Percentiles rank a stretch among this genome's conserved stretches.
phyloP scores from a whole-genome alignment of 2,329 filamentous ascomycete genomes.

The Colletotrichum sp. region DNA sequence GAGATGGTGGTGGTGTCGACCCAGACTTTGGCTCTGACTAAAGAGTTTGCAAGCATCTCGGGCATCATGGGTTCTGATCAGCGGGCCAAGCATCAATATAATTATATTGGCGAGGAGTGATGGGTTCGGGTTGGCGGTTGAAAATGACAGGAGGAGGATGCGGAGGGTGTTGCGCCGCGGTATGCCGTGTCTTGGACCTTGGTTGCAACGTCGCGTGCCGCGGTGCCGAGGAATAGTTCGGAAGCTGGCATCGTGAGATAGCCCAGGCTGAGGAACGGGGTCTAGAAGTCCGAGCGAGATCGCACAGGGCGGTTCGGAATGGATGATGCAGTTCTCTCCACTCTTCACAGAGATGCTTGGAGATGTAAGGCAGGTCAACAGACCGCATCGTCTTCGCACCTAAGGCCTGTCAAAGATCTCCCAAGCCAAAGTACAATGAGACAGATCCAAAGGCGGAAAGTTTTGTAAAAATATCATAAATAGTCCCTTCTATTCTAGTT shows the following conservation, averaged over 20 bases:
- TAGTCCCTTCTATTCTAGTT: constrained; percentile 1
- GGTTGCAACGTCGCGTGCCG: neutral
- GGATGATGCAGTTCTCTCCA: neutral
- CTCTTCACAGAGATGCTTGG: neutral
- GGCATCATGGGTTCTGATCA: neutral
- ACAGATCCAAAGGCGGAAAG: neutral
- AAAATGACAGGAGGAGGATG: neutral
- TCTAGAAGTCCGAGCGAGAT: neutral
- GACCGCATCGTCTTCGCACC: neutral
- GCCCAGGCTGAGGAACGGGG: neutral
- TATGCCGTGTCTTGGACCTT: neutral
- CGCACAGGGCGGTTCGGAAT: neutral
- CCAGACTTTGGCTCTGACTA: neutral
- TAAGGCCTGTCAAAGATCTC: neutral
- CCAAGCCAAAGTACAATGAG: neutral
- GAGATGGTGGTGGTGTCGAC: neutral
- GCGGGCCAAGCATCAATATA: neutral
- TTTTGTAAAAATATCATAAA: neutral
- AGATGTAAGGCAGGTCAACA: neutral
- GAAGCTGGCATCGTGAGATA: neutral
- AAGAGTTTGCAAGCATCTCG: neutral
- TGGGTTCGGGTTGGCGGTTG: neutral
- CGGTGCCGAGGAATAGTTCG: neutral
- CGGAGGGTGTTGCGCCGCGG: neutral
- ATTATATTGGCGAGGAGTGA: neutral